Percentiles rank a stretch among this genome's conserved stretches.
phyloP scores from a whole-genome alignment of 352 stramenopile genomes.

The Globisporangium rhizosaccharum region DNA sequence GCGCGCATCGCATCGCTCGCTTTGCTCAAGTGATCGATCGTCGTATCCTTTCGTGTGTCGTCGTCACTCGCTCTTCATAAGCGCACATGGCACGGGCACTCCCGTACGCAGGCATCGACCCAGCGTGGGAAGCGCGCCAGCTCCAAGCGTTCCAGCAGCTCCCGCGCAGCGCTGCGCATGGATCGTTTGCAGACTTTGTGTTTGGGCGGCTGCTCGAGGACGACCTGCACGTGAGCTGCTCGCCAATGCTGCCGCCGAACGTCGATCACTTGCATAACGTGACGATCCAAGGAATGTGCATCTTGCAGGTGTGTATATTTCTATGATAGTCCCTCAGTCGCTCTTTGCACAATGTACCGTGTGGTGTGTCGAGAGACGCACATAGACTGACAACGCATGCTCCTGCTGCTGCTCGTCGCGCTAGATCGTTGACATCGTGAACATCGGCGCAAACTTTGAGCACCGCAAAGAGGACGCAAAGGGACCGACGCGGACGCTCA shows the following conservation, averaged over 20 bases:
- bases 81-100: slow-evolving; percentile 18
- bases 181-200: slow-evolving; percentile 38
- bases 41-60: neutral
- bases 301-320: slow-evolving; percentile 47
- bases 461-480: slow-evolving; percentile 58
- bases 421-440: slow-evolving; percentile 75
- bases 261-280: slow-evolving; percentile 41
- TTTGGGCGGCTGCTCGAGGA: slow-evolving; percentile 56
- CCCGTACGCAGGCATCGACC: slow-evolving; percentile 53
- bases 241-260: slow-evolving; percentile 43
- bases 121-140: slow-evolving; percentile 49
- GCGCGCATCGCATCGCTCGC: neutral
- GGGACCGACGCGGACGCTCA: slow-evolving; percentile 67
- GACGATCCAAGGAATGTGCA: slow-evolving; percentile 59
- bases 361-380: too few species aligned
- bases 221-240: slow-evolving; percentile 66
- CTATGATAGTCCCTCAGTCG: neutral
- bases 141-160: slow-evolving; percentile 28
- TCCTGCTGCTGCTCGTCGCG: too few species aligned
- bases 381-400: too few species aligned
- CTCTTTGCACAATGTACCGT: too few species aligned
- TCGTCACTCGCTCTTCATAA: neutral
- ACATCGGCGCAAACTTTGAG: slow-evolving; percentile 73
- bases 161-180: slow-evolving; percentile 5
- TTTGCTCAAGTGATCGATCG: neutral